These are phyloP conservation scores for Lentinula boryana DNA, from an alignment of 768 basidiomycete species.

Conservation along the genomic window DNA sequence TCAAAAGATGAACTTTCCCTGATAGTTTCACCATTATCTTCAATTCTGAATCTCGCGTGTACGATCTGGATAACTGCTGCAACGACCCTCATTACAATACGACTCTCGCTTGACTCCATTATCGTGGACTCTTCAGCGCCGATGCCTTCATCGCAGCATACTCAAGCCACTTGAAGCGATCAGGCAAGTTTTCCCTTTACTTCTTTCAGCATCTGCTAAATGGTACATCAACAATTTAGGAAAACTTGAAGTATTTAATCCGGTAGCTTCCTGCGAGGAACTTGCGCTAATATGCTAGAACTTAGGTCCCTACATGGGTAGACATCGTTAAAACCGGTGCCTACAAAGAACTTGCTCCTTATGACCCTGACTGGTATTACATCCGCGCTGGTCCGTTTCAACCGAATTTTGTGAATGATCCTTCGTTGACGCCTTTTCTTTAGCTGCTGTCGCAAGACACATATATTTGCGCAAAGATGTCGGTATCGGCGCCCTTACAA, in stretches of 20 bases:
- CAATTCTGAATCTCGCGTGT: neutral
- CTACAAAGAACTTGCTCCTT: constrained; percentile 97
- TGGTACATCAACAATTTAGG: neutral
- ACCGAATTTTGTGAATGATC: neutral
- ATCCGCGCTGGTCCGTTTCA: constrained; percentile 82
- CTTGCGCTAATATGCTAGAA: neutral
- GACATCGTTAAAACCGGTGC: constrained; percentile 98
- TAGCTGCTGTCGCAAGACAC: constrained; percentile 96
- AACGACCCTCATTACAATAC: neutral
- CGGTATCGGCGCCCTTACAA: constrained; percentile 87
- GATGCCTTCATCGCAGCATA: constrained; percentile 93
- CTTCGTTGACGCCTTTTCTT: neutral
- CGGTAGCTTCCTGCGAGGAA: no score
- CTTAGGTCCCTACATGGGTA: constrained; percentile 91
- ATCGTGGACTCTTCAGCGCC: constrained; percentile 49
- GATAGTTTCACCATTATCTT: neutral
- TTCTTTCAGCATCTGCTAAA: neutral
- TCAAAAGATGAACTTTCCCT: neutral
- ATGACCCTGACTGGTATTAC: constrained; percentile 99
- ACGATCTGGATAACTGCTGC: neutral
- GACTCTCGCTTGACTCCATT: constrained; percentile 10
- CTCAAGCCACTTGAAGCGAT: constrained; percentile 93
- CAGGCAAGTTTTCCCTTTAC: constrained; percentile 71
- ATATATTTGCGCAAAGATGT: constrained; percentile 99
- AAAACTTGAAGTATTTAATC: neutral